Evolutionary conservation across 352 stramenopile species (phyloP).

Genomic region (Globisporangium takayamanum): DNA sequence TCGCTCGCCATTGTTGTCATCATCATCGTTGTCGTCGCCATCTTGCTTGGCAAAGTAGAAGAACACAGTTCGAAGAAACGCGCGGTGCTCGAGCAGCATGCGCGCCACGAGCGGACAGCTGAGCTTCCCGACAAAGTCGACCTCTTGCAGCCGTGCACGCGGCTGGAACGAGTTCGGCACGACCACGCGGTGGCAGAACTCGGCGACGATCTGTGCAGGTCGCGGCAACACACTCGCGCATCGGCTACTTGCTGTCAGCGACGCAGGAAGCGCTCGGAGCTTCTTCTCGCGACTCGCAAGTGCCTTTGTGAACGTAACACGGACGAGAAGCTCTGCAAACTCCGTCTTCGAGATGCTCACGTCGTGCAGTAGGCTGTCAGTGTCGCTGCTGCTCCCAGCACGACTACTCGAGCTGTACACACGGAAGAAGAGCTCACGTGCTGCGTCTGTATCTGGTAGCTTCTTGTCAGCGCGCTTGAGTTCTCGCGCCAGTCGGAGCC

Average conservation of each 20-base stretch:
- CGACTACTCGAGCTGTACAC: not conserved
- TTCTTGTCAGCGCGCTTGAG: constrained; percentile 23
- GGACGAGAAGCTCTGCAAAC: constrained; percentile 16
- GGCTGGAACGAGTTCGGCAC: constrained; percentile 13
- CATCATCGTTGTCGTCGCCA: constrained; percentile 12
- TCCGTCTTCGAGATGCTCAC: constrained; percentile 11
- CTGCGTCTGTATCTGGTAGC: constrained; percentile 9
- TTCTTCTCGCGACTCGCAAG: not conserved
- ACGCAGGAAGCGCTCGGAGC: not conserved
- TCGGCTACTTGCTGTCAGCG: not conserved
- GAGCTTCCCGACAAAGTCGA: constrained; percentile 36
- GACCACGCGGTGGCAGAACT: constrained; percentile 39
- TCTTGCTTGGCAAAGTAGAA: constrained; percentile 50
- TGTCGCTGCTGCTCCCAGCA: not conserved
- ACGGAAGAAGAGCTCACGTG: constrained; percentile 4
- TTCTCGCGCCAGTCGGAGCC: constrained; percentile 27
- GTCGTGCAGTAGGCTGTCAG: not conserved
- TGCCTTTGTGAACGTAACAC: constrained; percentile 3
- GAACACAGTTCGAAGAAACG: constrained; percentile 47
- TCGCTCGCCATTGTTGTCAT: not conserved
- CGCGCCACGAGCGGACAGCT: constrained; percentile 33
- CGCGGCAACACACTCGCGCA: not conserved
- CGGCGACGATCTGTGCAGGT: constrained; percentile 27
- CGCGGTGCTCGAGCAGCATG: constrained; percentile 45
- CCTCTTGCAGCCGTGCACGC: constrained; percentile 12